Base-by-base conservation (phyloP, 2,329 filamentous ascomycete genomes). In the Xylaria arbuscula region DNA sequence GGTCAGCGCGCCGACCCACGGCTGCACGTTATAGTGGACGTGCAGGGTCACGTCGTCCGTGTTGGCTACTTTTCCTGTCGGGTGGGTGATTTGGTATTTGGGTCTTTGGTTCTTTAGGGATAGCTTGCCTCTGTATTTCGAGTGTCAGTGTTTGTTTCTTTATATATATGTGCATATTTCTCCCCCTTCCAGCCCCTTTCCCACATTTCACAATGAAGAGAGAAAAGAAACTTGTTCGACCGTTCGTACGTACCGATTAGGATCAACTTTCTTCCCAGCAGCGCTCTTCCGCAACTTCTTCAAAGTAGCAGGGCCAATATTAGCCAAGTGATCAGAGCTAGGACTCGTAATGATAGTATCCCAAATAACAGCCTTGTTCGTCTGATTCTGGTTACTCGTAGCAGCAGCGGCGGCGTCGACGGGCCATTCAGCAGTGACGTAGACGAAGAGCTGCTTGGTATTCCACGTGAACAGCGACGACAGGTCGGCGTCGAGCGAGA, bases 401-500 rank as follows among this genome's bases (percentile, higher is more conserved):
- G 75, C 78, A 73, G 82, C 82, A 36, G 15, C 24, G 42, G 15
- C 24, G 66, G 73, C 72, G 60, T 71, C 73, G 70, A 76, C 75
- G 32, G 85, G 83, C 89, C 89, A 91, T 75, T 90, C 90, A 63
- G 95, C 95, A 64, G 93, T 95, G 67, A 99, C 90, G 84, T 97
- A 99, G 80, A 98, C 90, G 83, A 98, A 99, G 76, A 99, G 84
- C 83, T 98, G 93, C 82, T 99, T 99, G 22, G 97, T 99, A 86
- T 99, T 99, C 96, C 95, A 99, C 78, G 93, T 97, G 87, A 98
- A 98, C 75, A 99, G 92, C 51, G 91, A 91, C 69, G 90, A 92
- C 69, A 99, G 88, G 83, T 99, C 95, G 62, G 94, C 92, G 77
- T 97, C 92, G 68, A 99, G 87, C 76, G 94, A 93, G 86, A 99